A percentile compares a stretch with the other conserved stretches of the same genome.
These are phyloP conservation scores for Apiospora malaysiana DNA, from an alignment of 2,329 filamentous ascomycete genomes.

Conservation along the genomic window DNA sequence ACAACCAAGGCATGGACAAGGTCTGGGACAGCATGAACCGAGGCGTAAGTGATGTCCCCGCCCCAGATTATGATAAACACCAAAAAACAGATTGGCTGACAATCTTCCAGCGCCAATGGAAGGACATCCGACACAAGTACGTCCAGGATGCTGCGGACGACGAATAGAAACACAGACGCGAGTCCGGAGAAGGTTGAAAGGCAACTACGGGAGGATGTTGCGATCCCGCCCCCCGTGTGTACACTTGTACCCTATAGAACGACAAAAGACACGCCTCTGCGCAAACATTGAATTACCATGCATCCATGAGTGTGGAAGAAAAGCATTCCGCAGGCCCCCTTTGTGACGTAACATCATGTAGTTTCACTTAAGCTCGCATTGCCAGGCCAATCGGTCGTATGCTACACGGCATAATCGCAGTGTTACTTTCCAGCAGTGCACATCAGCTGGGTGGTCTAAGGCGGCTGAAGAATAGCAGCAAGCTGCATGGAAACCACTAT, in stretches of 20 bases:
- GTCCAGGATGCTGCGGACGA: conserved; percentile 73
- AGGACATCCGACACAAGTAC: conserved; percentile 95
- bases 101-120: conserved; percentile 88
- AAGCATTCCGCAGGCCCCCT: not conserved
- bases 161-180: conserved; percentile 47
- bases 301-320: not conserved
- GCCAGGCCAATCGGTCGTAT: not conserved
- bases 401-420: not conserved
- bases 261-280: conserved; percentile 21
- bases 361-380: not conserved
- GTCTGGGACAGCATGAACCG: conserved; percentile 92
- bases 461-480: not conserved
- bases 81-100: conserved; percentile 38
- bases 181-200: conserved; percentile 11
- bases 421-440: not conserved
- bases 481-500: not conserved
- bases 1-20: conserved; percentile 80
- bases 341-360: not conserved
- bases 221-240: conserved; percentile 25
- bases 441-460: not conserved
- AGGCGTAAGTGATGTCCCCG: conserved; percentile 70
- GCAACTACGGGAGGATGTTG: conserved; percentile 16
- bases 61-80: too few species aligned
- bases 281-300: not conserved
- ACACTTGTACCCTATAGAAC: conserved; percentile 36